phyloP scores from a whole-genome alignment of 176 grass and related monocot genomes.

The Raddia distichophylla region DNA sequence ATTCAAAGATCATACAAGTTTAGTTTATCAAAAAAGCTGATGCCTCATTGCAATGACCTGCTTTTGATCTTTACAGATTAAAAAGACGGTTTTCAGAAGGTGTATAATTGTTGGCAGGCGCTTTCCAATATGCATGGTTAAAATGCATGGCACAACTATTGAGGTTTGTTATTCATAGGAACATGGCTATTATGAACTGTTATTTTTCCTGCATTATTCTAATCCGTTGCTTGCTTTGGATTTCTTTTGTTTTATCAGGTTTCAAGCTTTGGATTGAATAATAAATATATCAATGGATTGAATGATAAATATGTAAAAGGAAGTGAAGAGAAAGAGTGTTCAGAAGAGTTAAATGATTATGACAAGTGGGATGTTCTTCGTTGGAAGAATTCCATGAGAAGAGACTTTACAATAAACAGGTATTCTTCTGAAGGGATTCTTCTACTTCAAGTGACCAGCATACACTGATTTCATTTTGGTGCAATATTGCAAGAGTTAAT shows the following conservation, averaged over 20 bases:
- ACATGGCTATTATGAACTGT: not conserved
- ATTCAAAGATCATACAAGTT: constrained; percentile 24
- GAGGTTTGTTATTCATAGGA: constrained; percentile 68
- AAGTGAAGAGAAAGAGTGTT: constrained; percentile 34
- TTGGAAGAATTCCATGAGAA: constrained; percentile 80
- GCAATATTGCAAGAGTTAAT: constrained; percentile 38
- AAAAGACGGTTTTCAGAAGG: constrained; percentile 36
- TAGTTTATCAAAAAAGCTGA: constrained; percentile 23
- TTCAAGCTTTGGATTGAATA: constrained; percentile 60
- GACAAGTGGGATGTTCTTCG: constrained; percentile 63
- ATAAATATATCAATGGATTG: constrained; percentile 26
- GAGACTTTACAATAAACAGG: constrained; percentile 96
- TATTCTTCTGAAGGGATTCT: constrained; percentile 35
- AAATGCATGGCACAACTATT: constrained; percentile 46
- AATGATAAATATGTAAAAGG: constrained; percentile 21
- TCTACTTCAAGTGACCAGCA: constrained; percentile 15
- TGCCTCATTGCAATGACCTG: constrained; percentile 23
- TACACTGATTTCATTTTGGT: constrained; percentile 16
- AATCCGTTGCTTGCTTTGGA: constrained; percentile 3
- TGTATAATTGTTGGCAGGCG: constrained; percentile 68
- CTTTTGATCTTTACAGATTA: constrained; percentile 66
- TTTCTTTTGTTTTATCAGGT: constrained; percentile 52
- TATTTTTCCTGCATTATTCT: constrained; percentile 28
- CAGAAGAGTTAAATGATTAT: constrained; percentile 41
- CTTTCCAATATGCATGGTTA: constrained; percentile 77